Evolutionary conservation across 805 yeast species (phyloP).

Genomic region (Candida sanyiensis): DNA sequence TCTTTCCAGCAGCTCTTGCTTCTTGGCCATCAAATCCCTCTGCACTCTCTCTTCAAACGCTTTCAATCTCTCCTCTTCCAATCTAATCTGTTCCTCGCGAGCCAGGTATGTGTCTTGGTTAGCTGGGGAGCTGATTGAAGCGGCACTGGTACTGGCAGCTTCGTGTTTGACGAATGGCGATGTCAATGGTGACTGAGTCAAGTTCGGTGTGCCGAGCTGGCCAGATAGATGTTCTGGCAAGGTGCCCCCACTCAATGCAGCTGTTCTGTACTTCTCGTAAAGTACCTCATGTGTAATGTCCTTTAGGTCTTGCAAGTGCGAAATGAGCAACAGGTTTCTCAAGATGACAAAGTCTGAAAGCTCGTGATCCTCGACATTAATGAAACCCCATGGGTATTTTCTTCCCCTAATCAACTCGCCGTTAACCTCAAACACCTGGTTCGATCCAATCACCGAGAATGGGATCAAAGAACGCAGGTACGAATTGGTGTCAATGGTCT

Average conservation of each 20-base stretch:
- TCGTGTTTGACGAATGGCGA: slow-evolving; percentile 26
- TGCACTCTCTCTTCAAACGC: slow-evolving; percentile 87
- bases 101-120: slow-evolving; percentile 42
- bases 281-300: slow-evolving; percentile 82
- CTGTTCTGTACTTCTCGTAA: slow-evolving; percentile 87
- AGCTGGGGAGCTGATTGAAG: slow-evolving; percentile 17
- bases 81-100: slow-evolving; percentile 84
- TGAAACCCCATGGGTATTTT: slow-evolving; percentile 55
- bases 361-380: slow-evolving; percentile 66
- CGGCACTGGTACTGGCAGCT: slow-evolving; percentile 9
- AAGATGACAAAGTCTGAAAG: slow-evolving; percentile 75
- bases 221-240: slow-evolving; percentile 30
- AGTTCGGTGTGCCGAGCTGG: slow-evolving; percentile 13
- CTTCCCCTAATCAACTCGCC: slow-evolving; percentile 39
- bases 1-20: slow-evolving; percentile 76
- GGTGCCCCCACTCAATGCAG: slow-evolving; percentile 63
- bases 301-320: slow-evolving; percentile 83
- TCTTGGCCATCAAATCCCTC: slow-evolving; percentile 72
- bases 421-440: slow-evolving; percentile 47
- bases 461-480: slow-evolving; percentile 61
- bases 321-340: slow-evolving; percentile 72
- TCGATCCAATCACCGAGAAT: slow-evolving; percentile 65
- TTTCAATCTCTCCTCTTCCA: slow-evolving; percentile 83
- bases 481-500: slow-evolving; percentile 58
- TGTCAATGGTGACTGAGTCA: slow-evolving; percentile 6